A percentile compares a stretch with the other conserved stretches of the same genome.
Conservation (phyloP, 345 rosid species). For the Eucalyptus victrix region DNA sequence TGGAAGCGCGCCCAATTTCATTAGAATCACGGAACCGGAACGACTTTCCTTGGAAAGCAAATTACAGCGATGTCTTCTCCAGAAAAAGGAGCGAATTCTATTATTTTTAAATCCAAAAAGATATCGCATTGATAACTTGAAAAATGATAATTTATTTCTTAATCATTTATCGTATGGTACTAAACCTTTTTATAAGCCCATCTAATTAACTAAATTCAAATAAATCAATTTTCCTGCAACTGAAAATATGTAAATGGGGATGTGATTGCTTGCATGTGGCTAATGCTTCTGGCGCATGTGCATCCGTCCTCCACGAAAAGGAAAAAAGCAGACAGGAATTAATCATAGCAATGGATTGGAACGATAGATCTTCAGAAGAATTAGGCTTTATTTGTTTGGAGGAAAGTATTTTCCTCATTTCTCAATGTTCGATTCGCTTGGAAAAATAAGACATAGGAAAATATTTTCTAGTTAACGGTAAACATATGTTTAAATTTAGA, state of each 20-base stretch:
- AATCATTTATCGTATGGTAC: not conserved
- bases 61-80: not conserved
- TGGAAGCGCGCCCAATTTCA: not conserved
- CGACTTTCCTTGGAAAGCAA: not conserved
- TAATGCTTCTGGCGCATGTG: not conserved
- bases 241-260: not conserved
- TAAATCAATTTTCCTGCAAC: not conserved
- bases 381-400: not conserved
- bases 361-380: not conserved
- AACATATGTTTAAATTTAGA: not conserved
- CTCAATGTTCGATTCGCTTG: fast-evolving
- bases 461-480: too few relatives aligned
- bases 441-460: too few relatives aligned
- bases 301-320: not conserved
- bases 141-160: not conserved
- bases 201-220: not conserved
- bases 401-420: too few relatives aligned
- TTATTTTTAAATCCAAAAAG: not conserved
- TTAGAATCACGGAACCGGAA: not conserved
- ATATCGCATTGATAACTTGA: not conserved
- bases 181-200: not conserved
- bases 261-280: not conserved
- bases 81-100: not conserved
- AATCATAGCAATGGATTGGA: not conserved
- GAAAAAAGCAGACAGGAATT: not conserved